Evolutionary conservation across 495 filamentous ascomycete species (phyloP), one percentile per base, ranked within the genome.

Genomic region (Trichoderma asperelloides): DNA sequence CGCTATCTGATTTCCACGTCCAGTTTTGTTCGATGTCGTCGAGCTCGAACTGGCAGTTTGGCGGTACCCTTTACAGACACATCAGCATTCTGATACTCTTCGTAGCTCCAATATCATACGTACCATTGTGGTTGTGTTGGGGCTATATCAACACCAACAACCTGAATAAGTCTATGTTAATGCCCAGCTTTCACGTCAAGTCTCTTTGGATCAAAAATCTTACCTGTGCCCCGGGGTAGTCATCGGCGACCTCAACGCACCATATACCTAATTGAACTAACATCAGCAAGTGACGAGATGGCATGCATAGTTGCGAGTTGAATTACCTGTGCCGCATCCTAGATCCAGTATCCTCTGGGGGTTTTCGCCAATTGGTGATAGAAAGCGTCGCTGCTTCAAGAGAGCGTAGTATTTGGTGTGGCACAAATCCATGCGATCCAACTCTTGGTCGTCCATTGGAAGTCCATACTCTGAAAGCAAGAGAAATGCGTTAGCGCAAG

Each of bases 81-180:
- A n/a, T 39, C 33, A 39, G 62, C 33, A 21, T 27, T 13, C 12
- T 43, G 30, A 41, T 43, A 18, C 16, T 33, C 7, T 15, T 23
- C 1, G 21, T 25, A n/a, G 23, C 11, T 25, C 55, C 11, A 12
- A 8, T 60, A 25, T 27, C 55, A 30, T 43, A n/a, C 64, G n/a
- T 47, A 65, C 64, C 78, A 80, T 16, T 74, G 72, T 9, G 80
- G 80, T 64, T 83, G 80, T 55, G 79, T 80, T 0, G 79, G 77
- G 18, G 79, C 81, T 28, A 88, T 77, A 66, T 87, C 85, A 13
- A 81, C 86, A 41, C 86, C 86, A 62, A 85, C 74, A 30, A 88
- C 80, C 41, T 84, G 74, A 2, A 79, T 76, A 27, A 75, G 40
- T 4, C 81, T 81, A 69, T 77, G 79, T 1, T 76, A 70, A 55